Percentiles rank a stretch among this genome's conserved stretches.
Conservation (phyloP, 768 basidiomycete genomes). For the Collybia sp. region DNA sequence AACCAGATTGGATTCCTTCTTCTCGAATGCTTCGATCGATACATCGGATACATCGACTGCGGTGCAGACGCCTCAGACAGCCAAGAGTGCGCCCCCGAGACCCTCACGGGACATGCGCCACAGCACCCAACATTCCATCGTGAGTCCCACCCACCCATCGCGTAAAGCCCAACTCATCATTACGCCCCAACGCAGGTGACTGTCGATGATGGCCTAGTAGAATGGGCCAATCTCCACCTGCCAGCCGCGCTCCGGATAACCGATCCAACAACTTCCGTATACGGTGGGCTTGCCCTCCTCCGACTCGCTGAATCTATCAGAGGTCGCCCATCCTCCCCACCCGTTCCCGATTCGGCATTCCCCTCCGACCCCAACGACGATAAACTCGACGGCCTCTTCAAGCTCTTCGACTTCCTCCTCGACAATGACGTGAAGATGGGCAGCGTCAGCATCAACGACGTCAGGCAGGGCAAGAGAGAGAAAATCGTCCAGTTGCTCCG, state of each 20-base stretch:
- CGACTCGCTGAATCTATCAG: constrained; percentile 83
- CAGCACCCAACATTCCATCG: constrained; percentile 21
- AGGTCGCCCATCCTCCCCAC: constrained; percentile 58
- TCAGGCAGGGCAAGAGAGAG: constrained; percentile 75
- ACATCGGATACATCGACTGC: constrained; percentile 15
- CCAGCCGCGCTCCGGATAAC: constrained; percentile 57
- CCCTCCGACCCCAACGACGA: constrained; percentile 64
- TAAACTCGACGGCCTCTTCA: constrained; percentile 82
- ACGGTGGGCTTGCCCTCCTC: constrained; percentile 73
- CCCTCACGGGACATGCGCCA: constrained; percentile 62
- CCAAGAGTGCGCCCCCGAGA: constrained; percentile 47
- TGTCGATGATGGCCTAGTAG: constrained; percentile 53
- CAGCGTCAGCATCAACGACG: constrained; percentile 89
- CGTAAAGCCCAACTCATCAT: not conserved
- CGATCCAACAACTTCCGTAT: constrained; percentile 39
- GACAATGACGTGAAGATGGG: constrained; percentile 93
- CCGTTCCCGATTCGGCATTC: constrained; percentile 79
- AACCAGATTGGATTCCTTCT: constrained; percentile 51
- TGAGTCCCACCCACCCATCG: not conserved
- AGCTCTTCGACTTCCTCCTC: constrained; percentile 87
- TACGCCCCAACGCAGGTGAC: not conserved
- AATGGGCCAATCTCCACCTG: constrained; percentile 88
- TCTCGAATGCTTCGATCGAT: constrained; percentile 30
- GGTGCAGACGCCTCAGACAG: constrained; percentile 13
- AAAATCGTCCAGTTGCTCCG: constrained; percentile 79